Conservation (phyloP, 225 moss, liverwort and hornwort species). For the Straminergon stramineum region DNA sequence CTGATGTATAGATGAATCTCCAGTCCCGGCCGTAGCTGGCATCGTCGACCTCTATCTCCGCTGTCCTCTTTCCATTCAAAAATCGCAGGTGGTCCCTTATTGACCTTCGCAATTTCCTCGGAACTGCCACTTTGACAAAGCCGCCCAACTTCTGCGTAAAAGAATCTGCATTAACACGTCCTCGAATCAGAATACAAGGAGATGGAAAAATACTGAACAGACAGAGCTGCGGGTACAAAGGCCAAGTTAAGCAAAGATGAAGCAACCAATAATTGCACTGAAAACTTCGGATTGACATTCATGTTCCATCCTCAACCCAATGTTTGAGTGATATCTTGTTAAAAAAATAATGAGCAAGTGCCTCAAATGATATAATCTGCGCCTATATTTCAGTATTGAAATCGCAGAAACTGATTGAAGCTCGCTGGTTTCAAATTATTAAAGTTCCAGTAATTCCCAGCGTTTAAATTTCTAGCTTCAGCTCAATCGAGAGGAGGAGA, state of each 20-base stretch:
- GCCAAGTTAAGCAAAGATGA: background rate
- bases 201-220: background rate
- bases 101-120: background rate
- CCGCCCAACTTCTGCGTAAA: slow-evolving; percentile 59
- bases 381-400: background rate
- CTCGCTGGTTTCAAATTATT: background rate
- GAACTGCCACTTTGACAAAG: slow-evolving; percentile 23
- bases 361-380: background rate
- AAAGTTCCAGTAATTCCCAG: background rate
- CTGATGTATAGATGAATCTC: slow-evolving; percentile 83
- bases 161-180: slow-evolving; percentile 38
- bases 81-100: slow-evolving; percentile 11
- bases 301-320: background rate
- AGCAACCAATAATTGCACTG: background rate
- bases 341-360: background rate
- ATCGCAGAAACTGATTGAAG: background rate
- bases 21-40: slow-evolving; percentile 48
- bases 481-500: background rate
- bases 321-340: background rate
- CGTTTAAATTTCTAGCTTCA: background rate
- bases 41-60: slow-evolving; percentile 11
- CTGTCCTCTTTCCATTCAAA: slow-evolving; percentile 42
- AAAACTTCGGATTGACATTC: background rate
- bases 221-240: background rate
- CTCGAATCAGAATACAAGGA: background rate